These are phyloP conservation scores for Vicia villosa DNA, from an alignment of 306 rosid genomes.

Conservation along the genomic window DNA sequence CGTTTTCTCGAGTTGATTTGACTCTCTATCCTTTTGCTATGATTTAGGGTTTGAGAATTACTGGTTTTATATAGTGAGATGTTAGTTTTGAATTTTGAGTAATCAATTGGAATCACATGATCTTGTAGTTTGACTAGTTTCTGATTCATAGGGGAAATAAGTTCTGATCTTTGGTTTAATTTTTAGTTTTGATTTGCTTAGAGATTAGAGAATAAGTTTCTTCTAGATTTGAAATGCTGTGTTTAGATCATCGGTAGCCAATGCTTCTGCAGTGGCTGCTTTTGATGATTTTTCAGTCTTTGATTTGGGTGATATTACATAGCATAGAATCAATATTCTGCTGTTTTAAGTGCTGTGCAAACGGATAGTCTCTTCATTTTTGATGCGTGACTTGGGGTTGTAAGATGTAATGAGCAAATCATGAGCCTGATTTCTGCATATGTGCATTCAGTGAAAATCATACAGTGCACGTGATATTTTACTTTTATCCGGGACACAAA, in stretches of 20 bases:
- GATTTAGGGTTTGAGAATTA: conserved; percentile 17
- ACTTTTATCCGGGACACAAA: background rate
- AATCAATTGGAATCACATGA: background rate
- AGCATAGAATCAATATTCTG: conserved; percentile 11
- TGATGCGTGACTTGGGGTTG: background rate
- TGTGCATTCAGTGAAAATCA: background rate
- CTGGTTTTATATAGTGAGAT: background rate
- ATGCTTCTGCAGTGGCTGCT: background rate
- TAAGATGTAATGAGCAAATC: background rate
- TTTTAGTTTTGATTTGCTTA: background rate
- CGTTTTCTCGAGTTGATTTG: background rate
- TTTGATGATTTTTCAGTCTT: background rate
- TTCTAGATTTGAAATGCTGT: background rate
- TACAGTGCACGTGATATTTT: background rate
- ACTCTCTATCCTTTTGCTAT: background rate
- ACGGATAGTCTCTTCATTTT: background rate
- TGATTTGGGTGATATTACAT: conserved; percentile 15
- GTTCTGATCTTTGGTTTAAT: background rate
- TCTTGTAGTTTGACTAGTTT: background rate
- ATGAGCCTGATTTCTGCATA: background rate
- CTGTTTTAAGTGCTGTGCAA: background rate
- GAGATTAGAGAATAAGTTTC: background rate
- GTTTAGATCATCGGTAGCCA: background rate
- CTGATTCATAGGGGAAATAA: background rate
- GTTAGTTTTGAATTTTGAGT: conserved; percentile 13